A percentile compares a stretch with the other conserved stretches of the same genome.
Evolutionary conservation across 1,284 basidiomycete genomes (phyloP).

Genomic region (Ustilago cynodontis): DNA sequence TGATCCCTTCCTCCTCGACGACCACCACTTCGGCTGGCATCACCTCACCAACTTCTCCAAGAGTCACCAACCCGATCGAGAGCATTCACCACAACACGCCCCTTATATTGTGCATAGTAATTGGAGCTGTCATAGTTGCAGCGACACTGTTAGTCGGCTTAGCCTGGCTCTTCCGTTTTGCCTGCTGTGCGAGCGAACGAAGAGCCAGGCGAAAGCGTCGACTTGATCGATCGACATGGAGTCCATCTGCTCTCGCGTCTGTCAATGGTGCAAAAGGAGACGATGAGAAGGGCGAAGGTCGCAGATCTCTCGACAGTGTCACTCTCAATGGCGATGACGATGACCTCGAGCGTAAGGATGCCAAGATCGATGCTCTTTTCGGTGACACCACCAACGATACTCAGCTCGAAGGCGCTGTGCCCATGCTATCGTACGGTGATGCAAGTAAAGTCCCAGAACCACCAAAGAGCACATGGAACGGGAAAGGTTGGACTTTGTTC

Average conservation of each 20-base stretch:
- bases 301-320: conserved; percentile 33
- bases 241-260: conserved; percentile 14
- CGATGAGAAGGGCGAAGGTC: conserved; percentile 2
- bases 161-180: conserved; percentile 47
- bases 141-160: conserved; percentile 43
- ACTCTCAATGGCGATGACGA: conserved; percentile 27
- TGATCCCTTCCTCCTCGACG: conserved; percentile 1
- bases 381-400: background rate
- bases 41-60: conserved; percentile 12
- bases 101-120: conserved; percentile 47
- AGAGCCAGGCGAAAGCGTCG: conserved; percentile 24
- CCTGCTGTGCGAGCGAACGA: conserved; percentile 36
- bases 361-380: conserved; percentile 31
- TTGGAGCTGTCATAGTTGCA: conserved; percentile 45
- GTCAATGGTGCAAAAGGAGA: background rate
- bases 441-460: conserved; percentile 5
- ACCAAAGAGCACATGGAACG: conserved; percentile 38
- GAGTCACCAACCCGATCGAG: conserved; percentile 18
- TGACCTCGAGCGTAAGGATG: conserved; percentile 31
- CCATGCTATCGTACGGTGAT: conserved; percentile 21
- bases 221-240: conserved; percentile 34
- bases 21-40: conserved; percentile 1
- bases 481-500: conserved; percentile 44
- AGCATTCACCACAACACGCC: conserved; percentile 47
- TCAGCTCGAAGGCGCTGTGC: conserved; percentile 9